Conservation (phyloP, 2,329 filamentous ascomycete species). For the Aureobasidium melanogenum region DNA sequence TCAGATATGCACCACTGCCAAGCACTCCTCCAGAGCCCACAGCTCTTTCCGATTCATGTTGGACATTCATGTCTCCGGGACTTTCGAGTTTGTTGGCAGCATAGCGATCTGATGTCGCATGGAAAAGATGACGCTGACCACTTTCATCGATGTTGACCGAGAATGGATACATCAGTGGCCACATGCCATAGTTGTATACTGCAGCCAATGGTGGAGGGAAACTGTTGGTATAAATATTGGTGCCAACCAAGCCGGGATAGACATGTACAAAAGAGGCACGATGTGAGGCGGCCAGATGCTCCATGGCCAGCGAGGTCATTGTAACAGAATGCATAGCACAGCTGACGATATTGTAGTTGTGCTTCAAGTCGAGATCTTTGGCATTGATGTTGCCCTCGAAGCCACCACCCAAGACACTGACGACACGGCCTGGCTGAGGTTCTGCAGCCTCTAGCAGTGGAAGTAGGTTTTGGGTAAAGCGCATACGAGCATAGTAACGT, state of each 20-base stretch:
- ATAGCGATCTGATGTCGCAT: neutral
- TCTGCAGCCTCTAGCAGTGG: constrained; percentile 23
- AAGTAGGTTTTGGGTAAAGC: constrained; percentile 30
- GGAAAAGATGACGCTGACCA: constrained; percentile 17
- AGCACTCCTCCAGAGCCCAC: constrained; percentile 7
- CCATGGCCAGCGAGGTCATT: constrained; percentile 16
- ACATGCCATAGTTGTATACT: constrained; percentile 9
- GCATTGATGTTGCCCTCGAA: constrained; percentile 19
- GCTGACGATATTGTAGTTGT: constrained; percentile 13
- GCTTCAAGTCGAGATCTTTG: constrained; percentile 19
- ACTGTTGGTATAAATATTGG: neutral
- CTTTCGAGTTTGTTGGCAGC: neutral
- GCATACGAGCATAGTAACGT: constrained; percentile 27
- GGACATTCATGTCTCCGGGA: neutral
- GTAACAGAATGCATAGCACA: constrained; percentile 11
- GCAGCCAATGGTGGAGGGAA: neutral
- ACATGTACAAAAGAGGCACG: constrained; percentile 14
- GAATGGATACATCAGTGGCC: constrained; percentile 13
- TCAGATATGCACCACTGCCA: constrained; percentile 16
- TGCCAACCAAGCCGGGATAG: constrained; percentile 18
- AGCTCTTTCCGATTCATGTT: neutral
- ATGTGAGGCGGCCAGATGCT: constrained; percentile 15
- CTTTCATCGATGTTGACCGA: constrained; percentile 13
- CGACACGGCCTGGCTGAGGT: constrained; percentile 18
- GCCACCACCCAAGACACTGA: constrained; percentile 19